Percentiles rank a stretch among this genome's conserved stretches.
Conservation (phyloP, 768 basidiomycete species). For the Ramaria sp. region DNA sequence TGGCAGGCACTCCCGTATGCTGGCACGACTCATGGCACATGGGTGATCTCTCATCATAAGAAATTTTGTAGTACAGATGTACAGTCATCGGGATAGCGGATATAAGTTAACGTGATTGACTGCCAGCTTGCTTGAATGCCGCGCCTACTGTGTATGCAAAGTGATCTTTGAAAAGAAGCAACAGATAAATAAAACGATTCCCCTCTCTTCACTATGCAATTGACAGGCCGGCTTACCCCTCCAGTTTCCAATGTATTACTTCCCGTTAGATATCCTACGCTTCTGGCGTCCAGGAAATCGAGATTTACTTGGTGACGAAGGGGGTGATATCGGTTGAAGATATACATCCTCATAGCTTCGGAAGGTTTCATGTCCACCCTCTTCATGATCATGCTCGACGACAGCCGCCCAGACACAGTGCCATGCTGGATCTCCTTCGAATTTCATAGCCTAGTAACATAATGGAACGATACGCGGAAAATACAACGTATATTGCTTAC, state of each 20-base stretch:
- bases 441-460: conserved; percentile 34
- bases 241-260: neutral
- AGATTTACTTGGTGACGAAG: conserved; percentile 1
- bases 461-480: neutral
- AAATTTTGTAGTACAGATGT: no score
- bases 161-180: no score
- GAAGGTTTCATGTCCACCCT: conserved; percentile 32
- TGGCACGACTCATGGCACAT: no score
- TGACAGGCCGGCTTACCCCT: no score
- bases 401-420: conserved; percentile 58
- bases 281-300: neutral
- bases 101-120: no score
- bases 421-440: conserved; percentile 34
- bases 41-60: no score
- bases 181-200: no score
- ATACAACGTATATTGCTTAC: neutral
- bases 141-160: no score
- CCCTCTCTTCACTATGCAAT: no score
- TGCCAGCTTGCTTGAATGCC: no score
- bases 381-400: conserved; percentile 34
- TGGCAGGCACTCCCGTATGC: no score
- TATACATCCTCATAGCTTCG: conserved; percentile 54
- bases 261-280: neutral
- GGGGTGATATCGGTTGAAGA: conserved; percentile 17
- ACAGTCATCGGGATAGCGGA: no score